A percentile compares a stretch with the other conserved stretches of the same genome.
Evolutionary conservation across 345 rosid species (phyloP).

Genomic region (Jatropha curcas): DNA sequence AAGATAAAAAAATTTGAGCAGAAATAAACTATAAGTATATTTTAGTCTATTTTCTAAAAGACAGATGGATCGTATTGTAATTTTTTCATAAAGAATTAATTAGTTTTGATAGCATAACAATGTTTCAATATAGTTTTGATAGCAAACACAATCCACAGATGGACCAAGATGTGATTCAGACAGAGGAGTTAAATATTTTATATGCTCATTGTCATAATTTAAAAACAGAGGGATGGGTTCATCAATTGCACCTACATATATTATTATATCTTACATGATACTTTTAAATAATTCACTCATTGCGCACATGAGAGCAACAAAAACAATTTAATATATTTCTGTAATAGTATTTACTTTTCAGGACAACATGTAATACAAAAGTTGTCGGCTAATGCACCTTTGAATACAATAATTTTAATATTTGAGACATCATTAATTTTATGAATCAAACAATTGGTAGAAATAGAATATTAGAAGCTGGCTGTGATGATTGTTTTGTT

Average conservation of each 20-base stretch:
- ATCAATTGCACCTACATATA: background rate
- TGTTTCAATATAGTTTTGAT: background rate
- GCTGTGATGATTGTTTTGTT: too few species aligned
- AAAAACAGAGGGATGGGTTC: background rate
- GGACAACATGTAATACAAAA: background rate
- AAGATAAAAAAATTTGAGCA: too few species aligned
- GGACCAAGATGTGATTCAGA: background rate
- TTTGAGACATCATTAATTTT: background rate
- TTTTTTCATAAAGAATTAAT: too few species aligned
- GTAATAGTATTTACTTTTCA: background rate
- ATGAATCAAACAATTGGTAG: too few species aligned
- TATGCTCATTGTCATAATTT: background rate
- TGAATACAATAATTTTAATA: too few species aligned
- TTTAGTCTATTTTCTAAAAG: too few species aligned
- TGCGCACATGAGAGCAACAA: background rate
- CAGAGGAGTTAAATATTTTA: background rate
- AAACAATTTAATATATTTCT: background rate
- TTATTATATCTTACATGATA: background rate
- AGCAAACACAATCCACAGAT: background rate
- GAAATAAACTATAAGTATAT: too few species aligned
- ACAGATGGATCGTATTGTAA: too few species aligned
- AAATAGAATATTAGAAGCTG: too few species aligned
- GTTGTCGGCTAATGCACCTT: background rate
- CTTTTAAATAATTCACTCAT: background rate
- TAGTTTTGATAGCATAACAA: too few species aligned